A percentile compares a stretch with the other conserved stretches of the same genome.
Evolutionary conservation across 208 protist species (phyloP).

Genomic region (Trypanosoma boissoni): DNA sequence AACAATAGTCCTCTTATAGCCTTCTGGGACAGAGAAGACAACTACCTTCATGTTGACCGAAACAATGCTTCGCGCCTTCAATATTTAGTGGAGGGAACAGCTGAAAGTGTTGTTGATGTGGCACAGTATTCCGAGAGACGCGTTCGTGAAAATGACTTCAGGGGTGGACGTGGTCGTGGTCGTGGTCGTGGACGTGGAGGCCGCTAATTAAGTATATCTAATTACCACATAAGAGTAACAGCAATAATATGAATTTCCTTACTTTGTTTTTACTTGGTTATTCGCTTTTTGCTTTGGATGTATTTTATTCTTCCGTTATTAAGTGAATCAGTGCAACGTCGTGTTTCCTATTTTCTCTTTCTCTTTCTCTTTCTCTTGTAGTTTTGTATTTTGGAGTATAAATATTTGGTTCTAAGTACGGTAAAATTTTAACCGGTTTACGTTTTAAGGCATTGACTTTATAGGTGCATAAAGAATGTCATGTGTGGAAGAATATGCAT

Average conservation of each 20-base stretch:
- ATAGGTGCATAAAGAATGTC: background rate
- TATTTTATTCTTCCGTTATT: background rate
- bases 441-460: too few relatives aligned
- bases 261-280: background rate
- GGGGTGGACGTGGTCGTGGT: slow-evolving; percentile 38
- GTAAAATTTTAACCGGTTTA: too few relatives aligned
- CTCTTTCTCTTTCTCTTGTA: slow-evolving; percentile 1
- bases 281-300: background rate
- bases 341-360: background rate
- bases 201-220: slow-evolving; percentile 20
- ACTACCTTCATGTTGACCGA: slow-evolving; percentile 74
- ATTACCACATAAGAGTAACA: background rate
- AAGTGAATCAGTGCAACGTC: background rate
- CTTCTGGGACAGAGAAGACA: slow-evolving; percentile 85
- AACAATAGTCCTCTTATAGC: slow-evolving; percentile 63
- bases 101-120: slow-evolving; percentile 57
- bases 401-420: background rate
- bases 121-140: slow-evolving; percentile 66
- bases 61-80: slow-evolving; percentile 82
- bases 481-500: slow-evolving; percentile 25
- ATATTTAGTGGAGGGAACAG: slow-evolving; percentile 70
- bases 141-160: slow-evolving; percentile 33
- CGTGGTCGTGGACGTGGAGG: slow-evolving; percentile 42
- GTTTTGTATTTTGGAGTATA: slow-evolving; percentile 3
- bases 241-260: background rate